Evolutionary conservation across 257 asterid genomes (phyloP), one percentile per base, ranked within the genome.

Genomic region (Nicotiana knightiana): DNA sequence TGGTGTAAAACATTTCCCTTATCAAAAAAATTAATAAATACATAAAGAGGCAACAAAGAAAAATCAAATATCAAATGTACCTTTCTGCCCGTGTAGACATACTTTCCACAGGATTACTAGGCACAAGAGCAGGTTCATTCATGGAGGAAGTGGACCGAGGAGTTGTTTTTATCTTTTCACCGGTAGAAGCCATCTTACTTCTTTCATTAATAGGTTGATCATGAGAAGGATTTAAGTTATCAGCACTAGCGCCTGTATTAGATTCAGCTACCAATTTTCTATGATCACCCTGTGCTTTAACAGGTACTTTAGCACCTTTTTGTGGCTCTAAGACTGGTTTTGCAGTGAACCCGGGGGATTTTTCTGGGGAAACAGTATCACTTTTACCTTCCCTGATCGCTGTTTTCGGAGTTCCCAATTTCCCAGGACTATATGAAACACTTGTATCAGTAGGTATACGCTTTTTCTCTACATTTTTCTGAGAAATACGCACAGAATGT

Each of bases 151-250:
- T 86, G 43, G 90, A 85, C 84, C 85, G 88, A 59, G 92, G 86
- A 86, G 92, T 86, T 84, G 86, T 84, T 85, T 87, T 91, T 85
- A 67, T 85, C 84, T 84, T 86, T 85, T 91, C 99, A 58, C 84
- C 89, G 51, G 86, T 88, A 82, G 87, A 83, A 76, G 87, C 80
- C 75, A 85, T 83, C 86, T 89, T 93, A 84, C 86, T 85, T 87
- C 86, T 90, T 80, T 88, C 97, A 87, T 30, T 80, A 73, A 82
- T 43, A 59, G 88, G 84, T 83, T 89, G 97, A 86, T 83, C 85
- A 66, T 76, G 88, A 71, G 81, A 70, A 71, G 88, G 81, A 81
- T 83, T 84, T 51, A 82, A 83, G 84, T 73, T 76, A 75, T 88
- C 89, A 33, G 93, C 81, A 82, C 84, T 88, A 77, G 86, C 63